phyloP scores from a whole-genome alignment of 108 stramenopile genomes.

The Pseudonitzschia delicatissima region DNA sequence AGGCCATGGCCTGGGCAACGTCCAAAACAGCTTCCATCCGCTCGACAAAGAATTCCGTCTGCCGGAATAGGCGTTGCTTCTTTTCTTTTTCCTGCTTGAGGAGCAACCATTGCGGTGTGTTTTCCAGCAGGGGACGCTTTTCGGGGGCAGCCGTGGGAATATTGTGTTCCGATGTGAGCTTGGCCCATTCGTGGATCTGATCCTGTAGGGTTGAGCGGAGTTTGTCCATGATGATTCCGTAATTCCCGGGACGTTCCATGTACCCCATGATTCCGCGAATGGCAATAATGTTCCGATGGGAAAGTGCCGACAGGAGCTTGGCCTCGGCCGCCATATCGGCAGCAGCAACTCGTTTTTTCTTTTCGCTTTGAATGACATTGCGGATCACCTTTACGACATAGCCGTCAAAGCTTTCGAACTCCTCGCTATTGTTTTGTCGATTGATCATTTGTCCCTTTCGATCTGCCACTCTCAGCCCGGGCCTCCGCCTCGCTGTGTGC shows the following conservation, averaged over 20 bases:
- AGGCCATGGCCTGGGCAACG: constrained; percentile 22
- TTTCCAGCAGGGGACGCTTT: not conserved
- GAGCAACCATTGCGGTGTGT: not conserved
- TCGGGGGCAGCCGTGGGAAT: not conserved
- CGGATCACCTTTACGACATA: constrained; percentile 53
- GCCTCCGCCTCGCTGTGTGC: not conserved
- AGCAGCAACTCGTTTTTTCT: constrained; percentile 24
- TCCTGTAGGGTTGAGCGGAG: constrained; percentile 47
- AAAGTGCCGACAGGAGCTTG: constrained; percentile 47
- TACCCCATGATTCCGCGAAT: constrained; percentile 49
- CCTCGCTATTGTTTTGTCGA: not conserved
- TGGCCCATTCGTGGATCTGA: constrained; percentile 47
- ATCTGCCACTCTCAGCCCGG: not conserved
- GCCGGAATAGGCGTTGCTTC: not conserved
- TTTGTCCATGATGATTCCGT: constrained; percentile 56
- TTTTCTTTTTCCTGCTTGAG: not conserved
- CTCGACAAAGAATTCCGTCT: not conserved
- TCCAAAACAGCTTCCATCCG: constrained; percentile 8
- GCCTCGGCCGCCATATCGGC: constrained; percentile 58
- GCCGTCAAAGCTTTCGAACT: constrained; percentile 8
- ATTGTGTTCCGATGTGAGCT: constrained; percentile 10
- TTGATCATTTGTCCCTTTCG: constrained; percentile 3
- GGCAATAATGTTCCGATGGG: constrained; percentile 60
- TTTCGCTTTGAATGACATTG: not conserved
- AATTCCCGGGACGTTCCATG: constrained; percentile 35